Base-by-base conservation (phyloP, 371 early-diverging fungal species). In the Lichtheimia corymbifera region DNA sequence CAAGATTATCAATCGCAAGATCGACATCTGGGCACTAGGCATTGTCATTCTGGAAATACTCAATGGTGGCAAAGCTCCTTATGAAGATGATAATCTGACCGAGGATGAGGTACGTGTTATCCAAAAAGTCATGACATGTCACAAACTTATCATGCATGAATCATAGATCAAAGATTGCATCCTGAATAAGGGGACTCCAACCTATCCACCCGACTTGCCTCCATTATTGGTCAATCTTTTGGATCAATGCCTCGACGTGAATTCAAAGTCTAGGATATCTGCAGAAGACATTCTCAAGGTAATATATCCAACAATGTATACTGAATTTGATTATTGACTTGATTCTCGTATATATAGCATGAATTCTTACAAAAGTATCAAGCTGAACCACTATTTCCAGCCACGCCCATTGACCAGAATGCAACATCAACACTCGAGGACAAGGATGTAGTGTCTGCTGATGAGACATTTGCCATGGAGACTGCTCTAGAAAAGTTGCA, bases 11-110 rank as follows among this genome's bases (percentile, higher is more conserved):
- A 69, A 77, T 66, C 63, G 69, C 14, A 80, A 80, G 59, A 57
- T 75, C 0, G 79, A 79, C 54, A 72, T 79, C 25, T 79, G 79
- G 79, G 79, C 79, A 4, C 60, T 79, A 15, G 79, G 79, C 27
- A 79, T 79, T 58, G 79, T 79, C 12, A 73, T 79, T 27, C 64
- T 79, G 9, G 76, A 79, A 41, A 68, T 79, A 4, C 61, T 79
- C 4, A 75, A 74, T 61, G 74, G 77, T 9, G 80, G 80, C 18
- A 72, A 71, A 51, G 80, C 80, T 6, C 80, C 80, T 50, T 80
- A 80, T 53, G 80, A 80, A 62, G 80, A 80, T 58, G 80, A 76
- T 25, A 65, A 71, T 20, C 45, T 76, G 14, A 75, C 74, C 17
- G 77, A 80, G 67, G 80, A 76, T 15, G 67, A 72, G 66, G 80